Evolutionary conservation across 2,329 filamentous ascomycete species (phyloP).

Genomic region (Aulographum hederae): DNA sequence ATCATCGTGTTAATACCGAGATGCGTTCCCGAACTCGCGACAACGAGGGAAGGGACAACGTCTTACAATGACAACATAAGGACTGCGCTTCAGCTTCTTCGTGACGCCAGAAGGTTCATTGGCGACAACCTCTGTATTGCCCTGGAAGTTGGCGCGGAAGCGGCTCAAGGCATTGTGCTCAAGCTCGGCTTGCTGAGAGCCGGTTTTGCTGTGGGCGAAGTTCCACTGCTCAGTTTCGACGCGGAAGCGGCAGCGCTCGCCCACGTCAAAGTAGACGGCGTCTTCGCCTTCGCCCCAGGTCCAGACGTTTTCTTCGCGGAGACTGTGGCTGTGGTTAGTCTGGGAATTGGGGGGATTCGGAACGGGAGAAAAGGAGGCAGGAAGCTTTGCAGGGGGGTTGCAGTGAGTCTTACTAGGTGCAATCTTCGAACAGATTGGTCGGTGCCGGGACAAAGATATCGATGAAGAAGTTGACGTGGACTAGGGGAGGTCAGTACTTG

Average conservation of each 20-base stretch:
- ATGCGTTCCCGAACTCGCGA: too few species aligned
- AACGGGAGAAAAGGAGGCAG: slow-evolving; percentile 4
- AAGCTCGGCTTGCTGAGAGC: too few species aligned
- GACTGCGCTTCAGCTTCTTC: too few species aligned
- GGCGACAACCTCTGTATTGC: too few species aligned
- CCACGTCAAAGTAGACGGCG: slow-evolving; percentile 62
- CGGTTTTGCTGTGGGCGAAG: too few species aligned
- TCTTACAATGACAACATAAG: too few species aligned
- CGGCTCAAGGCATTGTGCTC: too few species aligned
- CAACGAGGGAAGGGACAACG: too few species aligned
- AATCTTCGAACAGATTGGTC: slow-evolving; percentile 55
- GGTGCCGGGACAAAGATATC: slow-evolving; percentile 63
- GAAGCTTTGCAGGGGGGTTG: not conserved
- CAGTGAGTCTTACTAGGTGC: slow-evolving; percentile 48
- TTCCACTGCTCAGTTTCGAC: slow-evolving; percentile 81
- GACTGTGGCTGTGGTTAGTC: slow-evolving; percentile 25
- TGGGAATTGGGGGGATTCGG: slow-evolving; percentile 8
- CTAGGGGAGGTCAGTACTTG: slow-evolving; percentile 16
- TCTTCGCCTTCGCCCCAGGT: slow-evolving; percentile 58
- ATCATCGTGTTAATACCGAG: too few species aligned
- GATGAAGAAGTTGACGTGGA: slow-evolving; percentile 83
- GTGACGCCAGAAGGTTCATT: too few species aligned
- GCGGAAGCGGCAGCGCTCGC: slow-evolving; percentile 74
- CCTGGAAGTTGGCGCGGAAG: too few species aligned
- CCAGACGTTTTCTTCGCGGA: slow-evolving; percentile 62